Evolutionary conservation across 1,139 yeast species (phyloP).

Genomic region (Diutina scorzettiae): DNA sequence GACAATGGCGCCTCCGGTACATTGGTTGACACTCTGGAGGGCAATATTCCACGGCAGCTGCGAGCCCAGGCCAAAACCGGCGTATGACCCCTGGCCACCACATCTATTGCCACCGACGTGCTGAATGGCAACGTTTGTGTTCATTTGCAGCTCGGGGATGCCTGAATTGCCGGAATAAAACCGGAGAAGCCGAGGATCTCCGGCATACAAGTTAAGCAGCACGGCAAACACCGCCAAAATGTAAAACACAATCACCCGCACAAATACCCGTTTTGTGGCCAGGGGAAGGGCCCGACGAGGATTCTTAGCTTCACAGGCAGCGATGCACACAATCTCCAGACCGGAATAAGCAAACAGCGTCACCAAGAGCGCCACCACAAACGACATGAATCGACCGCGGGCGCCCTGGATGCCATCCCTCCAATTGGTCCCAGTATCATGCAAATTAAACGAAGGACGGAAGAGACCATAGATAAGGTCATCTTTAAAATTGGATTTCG

Average conservation of each 20-base stretch:
- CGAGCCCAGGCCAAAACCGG: constrained; percentile 45
- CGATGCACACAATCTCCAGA: constrained; percentile 71
- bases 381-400: constrained; percentile 51
- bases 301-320: constrained; percentile 77
- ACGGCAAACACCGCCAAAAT: constrained; percentile 60
- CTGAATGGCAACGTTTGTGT: constrained; percentile 22
- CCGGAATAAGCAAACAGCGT: constrained; percentile 72
- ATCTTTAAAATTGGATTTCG: constrained; percentile 36
- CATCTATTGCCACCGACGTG: constrained; percentile 31
- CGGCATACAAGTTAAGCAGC: constrained; percentile 61
- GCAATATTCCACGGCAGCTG: constrained; percentile 80
- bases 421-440: constrained; percentile 36
- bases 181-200: constrained; percentile 58
- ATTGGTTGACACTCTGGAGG: constrained; percentile 53
- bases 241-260: constrained; percentile 60
- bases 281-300: constrained; percentile 71
- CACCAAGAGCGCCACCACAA: constrained; percentile 49
- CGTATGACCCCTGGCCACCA: constrained; percentile 22
- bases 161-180: constrained; percentile 32
- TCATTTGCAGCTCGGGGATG: constrained; percentile 14
- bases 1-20: constrained; percentile 47
- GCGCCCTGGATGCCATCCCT: constrained; percentile 47
- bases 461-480: constrained; percentile 57
- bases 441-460: constrained; percentile 53
- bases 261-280: constrained; percentile 65